Evolutionary conservation across 2,329 filamentous ascomycete species (phyloP).

Genomic region (Sporothrix schenckii): DNA sequence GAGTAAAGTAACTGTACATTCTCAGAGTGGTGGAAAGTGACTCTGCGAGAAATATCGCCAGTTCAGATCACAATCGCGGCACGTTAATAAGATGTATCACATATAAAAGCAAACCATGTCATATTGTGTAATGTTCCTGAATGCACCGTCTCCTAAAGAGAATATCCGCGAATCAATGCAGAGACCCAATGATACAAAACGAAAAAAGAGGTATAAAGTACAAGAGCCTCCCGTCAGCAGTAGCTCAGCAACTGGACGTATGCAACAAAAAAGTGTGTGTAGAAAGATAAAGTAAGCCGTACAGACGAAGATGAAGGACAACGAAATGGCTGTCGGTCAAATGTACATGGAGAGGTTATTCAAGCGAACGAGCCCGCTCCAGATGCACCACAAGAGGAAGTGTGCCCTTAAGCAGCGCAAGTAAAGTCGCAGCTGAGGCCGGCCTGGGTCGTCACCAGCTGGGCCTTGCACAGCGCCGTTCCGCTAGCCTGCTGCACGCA

Average conservation of each 20-base stretch:
- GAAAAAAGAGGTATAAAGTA: neutral
- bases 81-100: neutral
- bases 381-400: neutral
- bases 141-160: neutral
- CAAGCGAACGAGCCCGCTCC: neutral
- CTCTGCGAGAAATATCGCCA: neutral
- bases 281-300: neutral
- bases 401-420: constrained; percentile 23
- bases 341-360: neutral
- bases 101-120: constrained; percentile 43
- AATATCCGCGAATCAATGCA: neutral
- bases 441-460: constrained; percentile 31
- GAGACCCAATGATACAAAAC: constrained; percentile 1
- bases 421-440: constrained; percentile 34
- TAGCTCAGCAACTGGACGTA: constrained; percentile 16
- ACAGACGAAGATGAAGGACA: constrained; percentile 18
- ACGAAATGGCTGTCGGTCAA: neutral
- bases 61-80: neutral
- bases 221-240: neutral
- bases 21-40: neutral
- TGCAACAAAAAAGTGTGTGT: neutral
- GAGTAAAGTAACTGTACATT: neutral
- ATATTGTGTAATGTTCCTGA: neutral
- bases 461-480: constrained; percentile 33
- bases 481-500: constrained; percentile 37